Conservation (phyloP, 306 rosid species). For the apple (Malus domestica) region ASM211411v1 NC_041792.1:254501-255000, state of each 20-base stretch:
- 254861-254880: not conserved
- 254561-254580: too few species aligned
- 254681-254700: too few species aligned
- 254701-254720: too few species aligned
- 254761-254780: not conserved
- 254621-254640: too few species aligned
- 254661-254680: too few species aligned
- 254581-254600: too few species aligned
- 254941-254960: not conserved
- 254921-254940: not conserved
- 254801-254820: not conserved
- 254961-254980: not conserved
- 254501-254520: too few species aligned
- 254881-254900: too few species aligned
- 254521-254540: too few species aligned
- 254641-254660: too few species aligned
- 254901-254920: not conserved
- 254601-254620: too few species aligned
- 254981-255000: not conserved
- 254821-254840: not conserved
- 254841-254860: not conserved
- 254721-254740: not conserved
- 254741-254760: not conserved
- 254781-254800: not conserved
- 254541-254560: too few species aligned